Conservation (phyloP, 2,329 filamentous ascomycete genomes). For the Sphaerulina musiva region DNA sequence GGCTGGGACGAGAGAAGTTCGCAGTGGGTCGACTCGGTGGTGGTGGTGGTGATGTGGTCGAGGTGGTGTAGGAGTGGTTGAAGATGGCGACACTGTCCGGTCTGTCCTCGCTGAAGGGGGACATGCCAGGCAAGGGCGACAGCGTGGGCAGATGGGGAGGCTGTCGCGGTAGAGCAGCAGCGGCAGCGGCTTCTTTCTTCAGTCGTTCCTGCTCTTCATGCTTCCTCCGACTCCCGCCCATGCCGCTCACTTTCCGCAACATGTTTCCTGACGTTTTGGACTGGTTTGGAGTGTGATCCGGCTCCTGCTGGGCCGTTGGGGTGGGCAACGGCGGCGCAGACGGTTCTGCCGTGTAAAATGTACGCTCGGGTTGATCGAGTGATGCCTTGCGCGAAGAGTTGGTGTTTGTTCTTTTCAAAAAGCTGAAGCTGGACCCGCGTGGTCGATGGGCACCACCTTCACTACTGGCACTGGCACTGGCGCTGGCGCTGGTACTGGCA, state of each 20-base stretch:
- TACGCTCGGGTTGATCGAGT: constrained; percentile 2
- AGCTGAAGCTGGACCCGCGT: constrained; percentile 8
- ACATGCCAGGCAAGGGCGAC: constrained; percentile 44
- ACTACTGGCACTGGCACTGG: neutral
- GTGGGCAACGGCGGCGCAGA: constrained; percentile 3
- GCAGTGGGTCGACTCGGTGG: constrained; percentile 33
- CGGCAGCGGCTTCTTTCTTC: constrained; percentile 15
- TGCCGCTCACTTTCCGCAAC: constrained; percentile 26
- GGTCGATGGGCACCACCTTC: neutral
- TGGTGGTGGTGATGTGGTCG: constrained; percentile 29
- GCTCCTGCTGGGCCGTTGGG: constrained; percentile 3
- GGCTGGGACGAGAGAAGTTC: constrained; percentile 32
- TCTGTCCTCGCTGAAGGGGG: constrained; percentile 53
- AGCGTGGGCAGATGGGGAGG: constrained; percentile 53
- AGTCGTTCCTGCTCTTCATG: constrained; percentile 16
- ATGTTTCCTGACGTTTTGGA: constrained; percentile 16
- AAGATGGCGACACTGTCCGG: constrained; percentile 57
- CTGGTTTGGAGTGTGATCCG: neutral
- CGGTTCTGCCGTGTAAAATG: constrained; percentile 4
- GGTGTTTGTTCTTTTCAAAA: constrained; percentile 6
- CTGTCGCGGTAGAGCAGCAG: constrained; percentile 49
- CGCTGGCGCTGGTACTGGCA: neutral
- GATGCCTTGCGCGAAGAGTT: constrained; percentile 6
- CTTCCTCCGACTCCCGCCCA: constrained; percentile 29
- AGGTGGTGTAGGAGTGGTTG: constrained; percentile 37